Base-by-base conservation (phyloP, 208 protist genomes). In the Leishmania major region DNA sequence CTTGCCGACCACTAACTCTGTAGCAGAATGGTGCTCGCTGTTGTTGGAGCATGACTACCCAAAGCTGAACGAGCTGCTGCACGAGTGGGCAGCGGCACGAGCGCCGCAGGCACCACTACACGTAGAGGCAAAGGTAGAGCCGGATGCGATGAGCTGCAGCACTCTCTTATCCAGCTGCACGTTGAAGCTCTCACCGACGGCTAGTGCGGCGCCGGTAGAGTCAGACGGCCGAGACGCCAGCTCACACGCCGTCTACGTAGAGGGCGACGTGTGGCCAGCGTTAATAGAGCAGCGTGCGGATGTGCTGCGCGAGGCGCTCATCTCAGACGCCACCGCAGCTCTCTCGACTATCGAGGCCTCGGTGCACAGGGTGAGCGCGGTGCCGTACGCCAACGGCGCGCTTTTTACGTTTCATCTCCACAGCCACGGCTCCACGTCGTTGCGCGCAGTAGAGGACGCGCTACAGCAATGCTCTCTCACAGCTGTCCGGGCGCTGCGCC, bases 41-140 rank as follows among this genome's bases (percentile, higher is more conserved):
- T 43, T 86, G 49, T 47, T 73, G 69, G 67, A 45, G 72, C 28
- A 83, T 60, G 45, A 69, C 55, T 86, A 86, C 67, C 53, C 83
- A 1, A 51, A 64, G 74, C 37, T 86, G 28, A 82, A 62, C 3
- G 78, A 77, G 35, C 79, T 80, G 47, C 35, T 86, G 19, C 28
- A 6, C 4, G 57, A 83, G 28, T 22, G 78, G 59, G 75, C 59
- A 8, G 35, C 43, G 2, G 40, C 40, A n/a, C n/a, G 7, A 31
- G n/a, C 73, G 19, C 35, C 73, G 51, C n/a, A 1, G 51, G 25
- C 47, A n/a, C n/a, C 51, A 62, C 31, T 2, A 28, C 73, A 28
- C 17, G 22, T 69, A 69, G 62, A 69, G 13, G 31, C 4, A 35
- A 40, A 40, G 3, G 31, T 22, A 69, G 13, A 13, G 25, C 8